Evolutionary conservation across 257 asterid species (phyloP).

Genomic region (Capsicum baccatum): DNA sequence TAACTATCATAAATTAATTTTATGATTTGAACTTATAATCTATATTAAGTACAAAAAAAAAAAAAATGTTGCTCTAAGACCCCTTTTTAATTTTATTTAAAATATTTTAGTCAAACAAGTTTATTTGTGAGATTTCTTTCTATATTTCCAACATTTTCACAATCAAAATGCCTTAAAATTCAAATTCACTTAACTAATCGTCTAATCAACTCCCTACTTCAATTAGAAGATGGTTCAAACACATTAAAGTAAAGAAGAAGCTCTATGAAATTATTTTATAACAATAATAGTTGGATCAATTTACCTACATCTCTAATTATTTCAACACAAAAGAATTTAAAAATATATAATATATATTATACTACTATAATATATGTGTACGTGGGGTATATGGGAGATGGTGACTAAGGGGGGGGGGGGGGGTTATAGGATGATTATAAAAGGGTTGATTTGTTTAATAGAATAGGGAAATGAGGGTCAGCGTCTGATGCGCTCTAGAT

Average conservation of each 20-base stretch:
- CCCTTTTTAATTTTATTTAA: too few relatives aligned
- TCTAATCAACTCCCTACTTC: too few relatives aligned
- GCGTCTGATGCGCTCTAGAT: conserved; percentile 98
- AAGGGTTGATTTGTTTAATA: conserved; percentile 34
- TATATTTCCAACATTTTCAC: not conserved
- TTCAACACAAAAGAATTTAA: too few relatives aligned
- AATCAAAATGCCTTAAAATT: not conserved
- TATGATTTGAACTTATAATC: rapidly evolving
- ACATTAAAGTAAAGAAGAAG: too few relatives aligned
- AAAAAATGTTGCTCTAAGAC: too few relatives aligned
- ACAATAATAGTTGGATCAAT: too few relatives aligned
- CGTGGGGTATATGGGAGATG: not conserved
- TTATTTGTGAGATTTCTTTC: not conserved
- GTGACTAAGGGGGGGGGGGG: not conserved
- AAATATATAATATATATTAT: too few relatives aligned
- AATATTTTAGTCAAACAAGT: too few relatives aligned
- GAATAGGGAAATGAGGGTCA: conserved; percentile 56
- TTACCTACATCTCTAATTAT: too few relatives aligned
- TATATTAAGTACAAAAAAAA: too few relatives aligned
- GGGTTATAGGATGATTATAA: conserved; percentile 3
- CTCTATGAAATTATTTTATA: too few relatives aligned
- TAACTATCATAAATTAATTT: not conserved
- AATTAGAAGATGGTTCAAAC: too few relatives aligned
- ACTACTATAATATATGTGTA: not conserved
- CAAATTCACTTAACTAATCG: not conserved